phyloP scores from a whole-genome alignment of 495 filamentous ascomycete genomes.

The Penicillium manginii region DNA sequence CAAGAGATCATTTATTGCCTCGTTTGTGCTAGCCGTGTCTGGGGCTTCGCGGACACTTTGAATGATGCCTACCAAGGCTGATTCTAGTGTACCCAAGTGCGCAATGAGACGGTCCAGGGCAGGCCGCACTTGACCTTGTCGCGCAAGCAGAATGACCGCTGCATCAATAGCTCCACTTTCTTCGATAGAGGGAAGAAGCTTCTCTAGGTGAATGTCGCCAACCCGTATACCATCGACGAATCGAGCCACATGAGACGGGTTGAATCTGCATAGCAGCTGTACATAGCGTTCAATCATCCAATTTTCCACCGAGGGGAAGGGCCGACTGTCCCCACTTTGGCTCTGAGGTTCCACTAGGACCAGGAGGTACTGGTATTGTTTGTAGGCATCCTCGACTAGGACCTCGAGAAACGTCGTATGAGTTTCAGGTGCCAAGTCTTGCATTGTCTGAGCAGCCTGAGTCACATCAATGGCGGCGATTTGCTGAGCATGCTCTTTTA shows the following conservation, averaged over 20 bases:
- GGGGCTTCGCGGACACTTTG: constrained; percentile 55
- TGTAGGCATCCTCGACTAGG: constrained; percentile 61
- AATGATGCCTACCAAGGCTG: constrained; percentile 75
- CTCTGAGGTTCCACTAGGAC: constrained; percentile 72
- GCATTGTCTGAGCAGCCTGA: constrained; percentile 70
- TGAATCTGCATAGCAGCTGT: constrained; percentile 83
- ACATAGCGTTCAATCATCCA: constrained; percentile 84
- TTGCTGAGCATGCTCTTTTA: constrained; percentile 68
- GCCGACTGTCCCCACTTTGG: constrained; percentile 42
- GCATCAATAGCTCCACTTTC: constrained; percentile 89
- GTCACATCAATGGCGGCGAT: constrained; percentile 71
- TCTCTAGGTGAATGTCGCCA: constrained; percentile 78
- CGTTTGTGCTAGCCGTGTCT: constrained; percentile 56
- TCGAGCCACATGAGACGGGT: constrained; percentile 79
- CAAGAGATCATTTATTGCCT: constrained; percentile 63
- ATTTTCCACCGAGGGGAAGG: constrained; percentile 34
- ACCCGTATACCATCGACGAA: constrained; percentile 81
- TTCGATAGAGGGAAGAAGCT: constrained; percentile 85
- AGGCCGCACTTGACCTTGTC: constrained; percentile 81
- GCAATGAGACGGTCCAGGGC: constrained; percentile 83
- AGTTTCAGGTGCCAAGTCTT: constrained; percentile 67
- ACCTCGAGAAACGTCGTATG: constrained; percentile 70
- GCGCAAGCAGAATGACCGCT: constrained; percentile 85
- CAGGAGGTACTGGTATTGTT: constrained; percentile 78
- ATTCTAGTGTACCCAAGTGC: constrained; percentile 78